phyloP scores from a whole-genome alignment of 495 filamentous ascomycete genomes.

The Daldinia vernicosa region DNA sequence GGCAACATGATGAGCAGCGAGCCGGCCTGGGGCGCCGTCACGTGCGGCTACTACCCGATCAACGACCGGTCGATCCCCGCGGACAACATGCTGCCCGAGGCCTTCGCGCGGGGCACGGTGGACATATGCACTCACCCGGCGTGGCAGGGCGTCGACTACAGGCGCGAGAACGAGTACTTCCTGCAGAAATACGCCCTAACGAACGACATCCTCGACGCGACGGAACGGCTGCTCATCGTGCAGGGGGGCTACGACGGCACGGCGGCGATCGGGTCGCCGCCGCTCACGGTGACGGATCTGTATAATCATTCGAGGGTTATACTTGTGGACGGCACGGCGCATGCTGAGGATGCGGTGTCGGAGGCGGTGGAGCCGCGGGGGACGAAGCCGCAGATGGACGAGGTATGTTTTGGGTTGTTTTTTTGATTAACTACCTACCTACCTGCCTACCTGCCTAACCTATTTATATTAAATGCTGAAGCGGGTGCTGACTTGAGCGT shows the following conservation, averaged over 20 bases:
- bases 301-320: constrained; percentile 33
- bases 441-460: no score
- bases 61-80: constrained; percentile 32
- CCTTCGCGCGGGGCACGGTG: constrained; percentile 23
- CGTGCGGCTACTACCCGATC: constrained; percentile 31
- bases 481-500: background rate
- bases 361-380: constrained; percentile 28
- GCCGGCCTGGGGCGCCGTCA: constrained; percentile 27
- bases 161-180: constrained; percentile 36
- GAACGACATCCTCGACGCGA: constrained; percentile 25
- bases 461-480: background rate
- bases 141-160: constrained; percentile 27
- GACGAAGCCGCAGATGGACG: constrained; percentile 28
- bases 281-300: constrained; percentile 16
- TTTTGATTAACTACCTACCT: no score
- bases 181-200: constrained; percentile 32
- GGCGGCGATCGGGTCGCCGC: constrained; percentile 34
- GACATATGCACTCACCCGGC: constrained; percentile 22
- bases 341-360: constrained; percentile 36
- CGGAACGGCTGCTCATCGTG: constrained; percentile 25
- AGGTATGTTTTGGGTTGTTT: constrained; percentile 12
- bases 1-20: constrained; percentile 14
- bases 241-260: constrained; percentile 29
- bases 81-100: constrained; percentile 31
- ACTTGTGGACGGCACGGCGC: constrained; percentile 22